phyloP scores from a whole-genome alignment of 1,284 basidiomycete species.

The Ustilago sp. region DNA sequence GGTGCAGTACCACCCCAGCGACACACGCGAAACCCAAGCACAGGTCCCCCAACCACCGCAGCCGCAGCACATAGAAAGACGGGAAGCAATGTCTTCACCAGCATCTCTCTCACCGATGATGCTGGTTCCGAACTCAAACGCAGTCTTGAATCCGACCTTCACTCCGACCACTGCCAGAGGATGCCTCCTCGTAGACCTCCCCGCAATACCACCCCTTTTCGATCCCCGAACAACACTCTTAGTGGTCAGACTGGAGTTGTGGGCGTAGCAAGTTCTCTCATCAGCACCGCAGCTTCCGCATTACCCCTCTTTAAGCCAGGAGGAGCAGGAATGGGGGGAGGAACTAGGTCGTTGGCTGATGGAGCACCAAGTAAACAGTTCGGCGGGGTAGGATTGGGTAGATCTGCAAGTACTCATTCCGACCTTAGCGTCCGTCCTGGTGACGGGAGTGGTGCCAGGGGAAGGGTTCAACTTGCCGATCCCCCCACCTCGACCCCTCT shows the following conservation, averaged over 20 bases:
- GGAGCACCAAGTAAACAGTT: conserved; percentile 41
- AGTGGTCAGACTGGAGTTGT: background rate
- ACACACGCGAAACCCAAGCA: conserved; percentile 7
- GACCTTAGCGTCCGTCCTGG: conserved; percentile 1
- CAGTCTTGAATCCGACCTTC: conserved; percentile 29
- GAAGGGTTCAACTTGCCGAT: conserved; percentile 34
- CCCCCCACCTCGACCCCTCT: background rate
- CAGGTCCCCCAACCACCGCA: no score
- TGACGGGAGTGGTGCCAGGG: conserved; percentile 1
- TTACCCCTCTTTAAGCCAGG: conserved; percentile 8
- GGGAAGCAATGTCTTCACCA: conserved; percentile 40
- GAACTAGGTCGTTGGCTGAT: conserved; percentile 23
- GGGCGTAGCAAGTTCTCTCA: conserved; percentile 1
- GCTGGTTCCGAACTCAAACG: conserved; percentile 32
- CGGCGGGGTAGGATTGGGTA: conserved; percentile 14
- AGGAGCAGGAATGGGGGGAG: background rate
- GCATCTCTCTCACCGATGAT: conserved; percentile 41
- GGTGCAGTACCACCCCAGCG: background rate
- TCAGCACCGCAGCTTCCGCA: conserved; percentile 3
- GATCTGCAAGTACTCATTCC: conserved; percentile 23
- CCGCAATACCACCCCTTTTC: background rate
- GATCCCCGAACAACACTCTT: background rate
- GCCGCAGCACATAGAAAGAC: conserved; percentile 20
- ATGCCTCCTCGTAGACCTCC: conserved; percentile 2
- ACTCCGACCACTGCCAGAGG: conserved; percentile 11